These are phyloP conservation scores for Parathielavia hyrcaniae DNA, from an alignment of 495 filamentous ascomycete genomes.

Conservation along the genomic window DNA sequence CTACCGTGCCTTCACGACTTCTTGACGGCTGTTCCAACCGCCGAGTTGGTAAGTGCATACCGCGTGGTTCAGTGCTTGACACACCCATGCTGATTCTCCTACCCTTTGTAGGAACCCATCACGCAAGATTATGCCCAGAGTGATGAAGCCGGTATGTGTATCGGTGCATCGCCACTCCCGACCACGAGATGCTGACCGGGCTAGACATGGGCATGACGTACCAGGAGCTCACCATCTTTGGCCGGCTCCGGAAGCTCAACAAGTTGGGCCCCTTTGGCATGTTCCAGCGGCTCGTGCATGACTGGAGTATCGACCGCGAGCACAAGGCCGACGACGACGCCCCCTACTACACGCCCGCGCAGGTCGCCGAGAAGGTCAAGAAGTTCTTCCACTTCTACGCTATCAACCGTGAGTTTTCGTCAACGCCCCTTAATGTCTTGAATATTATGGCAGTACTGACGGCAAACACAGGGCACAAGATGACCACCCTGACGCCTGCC, in stretches of 20 bases:
- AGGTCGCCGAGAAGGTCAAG: constrained; percentile 57
- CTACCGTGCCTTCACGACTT: constrained; percentile 74
- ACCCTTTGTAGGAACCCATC: constrained; percentile 54
- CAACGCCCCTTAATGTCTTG: no score
- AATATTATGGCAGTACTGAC: constrained; percentile 26
- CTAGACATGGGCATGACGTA: constrained; percentile 45
- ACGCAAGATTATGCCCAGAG: constrained; percentile 58
- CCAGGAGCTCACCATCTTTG: constrained; percentile 40
- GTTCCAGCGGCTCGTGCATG: constrained; percentile 62
- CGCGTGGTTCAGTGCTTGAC: neutral
- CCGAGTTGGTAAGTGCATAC: constrained; percentile 50
- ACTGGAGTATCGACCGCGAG: constrained; percentile 54
- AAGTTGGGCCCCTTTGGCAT: constrained; percentile 69
- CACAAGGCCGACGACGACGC: constrained; percentile 28
- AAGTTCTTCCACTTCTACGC: constrained; percentile 63
- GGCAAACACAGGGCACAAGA: constrained; percentile 50
- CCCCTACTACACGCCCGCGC: constrained; percentile 29
- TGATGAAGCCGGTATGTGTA: constrained; percentile 52
- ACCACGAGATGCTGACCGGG: neutral
- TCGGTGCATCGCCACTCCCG: constrained; percentile 43
- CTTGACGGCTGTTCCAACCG: constrained; percentile 68
- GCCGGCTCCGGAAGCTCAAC: constrained; percentile 57
- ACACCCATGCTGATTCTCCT: neutral
- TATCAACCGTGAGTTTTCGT: constrained; percentile 26
- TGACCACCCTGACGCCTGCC: constrained; percentile 57